Percentiles rank a stretch among this genome's conserved stretches.
phyloP scores from a whole-genome alignment of 2,329 filamentous ascomycete genomes.

The Tolypocladium pustulatum region DNA sequence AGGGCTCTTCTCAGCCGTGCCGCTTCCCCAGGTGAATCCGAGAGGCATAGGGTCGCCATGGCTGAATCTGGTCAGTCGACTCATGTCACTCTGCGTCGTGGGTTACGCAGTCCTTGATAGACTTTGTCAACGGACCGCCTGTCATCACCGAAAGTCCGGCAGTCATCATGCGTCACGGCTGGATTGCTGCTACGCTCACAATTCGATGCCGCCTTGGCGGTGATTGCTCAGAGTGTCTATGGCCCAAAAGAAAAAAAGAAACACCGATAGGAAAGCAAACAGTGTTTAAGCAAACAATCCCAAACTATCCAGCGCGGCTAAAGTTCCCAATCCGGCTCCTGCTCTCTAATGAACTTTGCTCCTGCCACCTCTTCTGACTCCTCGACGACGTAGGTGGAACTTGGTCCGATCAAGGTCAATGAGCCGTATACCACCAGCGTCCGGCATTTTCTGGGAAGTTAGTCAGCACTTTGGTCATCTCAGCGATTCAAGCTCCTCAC shows the following conservation, averaged over 20 bases:
- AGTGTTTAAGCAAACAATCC: background rate
- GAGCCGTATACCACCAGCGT: conserved; percentile 33
- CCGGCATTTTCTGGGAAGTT: conserved; percentile 25
- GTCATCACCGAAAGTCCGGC: too few species aligned
- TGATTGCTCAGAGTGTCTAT: background rate
- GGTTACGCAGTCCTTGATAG: background rate
- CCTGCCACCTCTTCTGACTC: conserved; percentile 31
- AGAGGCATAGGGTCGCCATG: background rate
- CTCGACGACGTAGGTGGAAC: conserved; percentile 32
- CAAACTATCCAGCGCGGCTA: conserved; percentile 4
- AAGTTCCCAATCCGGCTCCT: conserved; percentile 29
- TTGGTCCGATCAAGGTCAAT: conserved; percentile 32
- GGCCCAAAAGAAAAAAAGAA: too few species aligned
- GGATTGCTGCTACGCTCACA: background rate
- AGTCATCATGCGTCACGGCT: background rate
- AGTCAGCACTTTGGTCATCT: conserved; percentile 4
- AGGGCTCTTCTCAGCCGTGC: background rate
- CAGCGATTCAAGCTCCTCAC: conserved; percentile 14
- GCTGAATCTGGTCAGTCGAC: background rate
- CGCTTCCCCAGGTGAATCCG: background rate
- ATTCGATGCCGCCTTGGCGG: background rate
- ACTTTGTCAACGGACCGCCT: background rate
- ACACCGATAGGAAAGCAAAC: background rate
- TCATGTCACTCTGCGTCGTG: background rate
- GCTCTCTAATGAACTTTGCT: conserved; percentile 28